These are phyloP conservation scores for Chytriomyces sp. DNA, from an alignment of 192 early-diverging fungal species.

Conservation along the genomic window DNA sequence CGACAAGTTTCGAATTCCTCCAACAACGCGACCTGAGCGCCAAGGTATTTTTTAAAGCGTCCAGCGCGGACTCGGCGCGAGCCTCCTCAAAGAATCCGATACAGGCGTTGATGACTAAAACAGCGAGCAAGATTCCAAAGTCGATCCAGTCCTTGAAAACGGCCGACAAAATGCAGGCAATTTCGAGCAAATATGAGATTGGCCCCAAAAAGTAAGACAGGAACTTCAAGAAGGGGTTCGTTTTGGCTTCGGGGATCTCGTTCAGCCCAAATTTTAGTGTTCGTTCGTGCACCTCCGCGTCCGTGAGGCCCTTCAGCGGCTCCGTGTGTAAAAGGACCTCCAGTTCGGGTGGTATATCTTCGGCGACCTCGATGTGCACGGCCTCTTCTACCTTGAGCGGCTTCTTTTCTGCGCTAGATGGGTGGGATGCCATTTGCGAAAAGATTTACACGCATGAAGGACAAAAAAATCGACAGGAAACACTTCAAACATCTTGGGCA, in stretches of 20 bases:
- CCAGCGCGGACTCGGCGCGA: constrained; percentile 86
- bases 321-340: constrained; percentile 71
- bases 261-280: constrained; percentile 75
- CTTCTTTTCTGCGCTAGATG: too few species aligned
- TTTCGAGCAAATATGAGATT: too few species aligned
- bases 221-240: too few species aligned
- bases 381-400: constrained; percentile 33
- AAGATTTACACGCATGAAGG: too few species aligned
- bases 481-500: too few species aligned
- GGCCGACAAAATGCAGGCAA: too few species aligned
- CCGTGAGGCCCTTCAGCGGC: constrained; percentile 70
- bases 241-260: constrained; percentile 75
- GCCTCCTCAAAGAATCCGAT: constrained; percentile 89
- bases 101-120: too few species aligned
- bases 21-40: constrained; percentile 87
- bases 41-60: constrained; percentile 91
- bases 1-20: constrained; percentile 80
- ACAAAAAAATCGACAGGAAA: too few species aligned
- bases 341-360: constrained; percentile 39
- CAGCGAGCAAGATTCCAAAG: too few species aligned
- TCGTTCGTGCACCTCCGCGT: constrained; percentile 72
- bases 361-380: constrained; percentile 43
- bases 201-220: too few species aligned
- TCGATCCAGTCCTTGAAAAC: too few species aligned
- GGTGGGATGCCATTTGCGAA: too few species aligned